Percentiles rank a stretch among this genome's conserved stretches.
phyloP scores from a whole-genome alignment of 352 stramenopile genomes.

The Phytopythium delawarense region DNA sequence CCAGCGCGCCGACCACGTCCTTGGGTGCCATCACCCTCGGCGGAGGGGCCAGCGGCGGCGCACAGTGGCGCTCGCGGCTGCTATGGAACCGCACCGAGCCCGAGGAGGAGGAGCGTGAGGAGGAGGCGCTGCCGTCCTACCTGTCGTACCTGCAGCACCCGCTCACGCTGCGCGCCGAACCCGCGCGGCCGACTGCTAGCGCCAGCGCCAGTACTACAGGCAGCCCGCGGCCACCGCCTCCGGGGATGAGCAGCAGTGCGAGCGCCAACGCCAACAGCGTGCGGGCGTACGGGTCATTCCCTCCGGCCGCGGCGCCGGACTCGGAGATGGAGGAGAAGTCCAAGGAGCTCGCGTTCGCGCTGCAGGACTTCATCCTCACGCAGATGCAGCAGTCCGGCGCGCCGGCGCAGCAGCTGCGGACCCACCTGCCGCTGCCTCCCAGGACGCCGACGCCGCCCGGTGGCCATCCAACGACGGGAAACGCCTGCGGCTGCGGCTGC shows the following conservation, averaged over 20 bases:
- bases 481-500: conserved; percentile 27
- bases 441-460: background rate
- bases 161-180: conserved; percentile 12
- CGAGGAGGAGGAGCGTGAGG: conserved; percentile 66
- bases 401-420: background rate
- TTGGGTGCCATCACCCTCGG: background rate
- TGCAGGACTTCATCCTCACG: conserved; percentile 49
- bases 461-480: background rate
- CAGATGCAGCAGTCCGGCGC: conserved; percentile 32
- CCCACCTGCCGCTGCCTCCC: background rate
- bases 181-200: background rate
- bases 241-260: conserved; percentile 1
- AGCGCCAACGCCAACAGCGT: background rate
- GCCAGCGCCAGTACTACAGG: background rate
- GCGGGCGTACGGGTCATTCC: background rate
- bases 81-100: conserved; percentile 54
- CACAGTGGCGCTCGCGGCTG: conserved; percentile 20
- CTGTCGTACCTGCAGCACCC: conserved; percentile 59
- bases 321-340: conserved; percentile 35
- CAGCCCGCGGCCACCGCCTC: background rate
- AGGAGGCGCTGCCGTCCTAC: conserved; percentile 68
- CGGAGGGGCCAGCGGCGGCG: background rate
- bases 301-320: background rate
- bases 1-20: background rate
- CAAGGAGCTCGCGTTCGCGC: conserved; percentile 39